These are phyloP conservation scores for Talaromyces proteolyticus DNA, from an alignment of 495 filamentous ascomycete genomes.

Conservation along the genomic window DNA sequence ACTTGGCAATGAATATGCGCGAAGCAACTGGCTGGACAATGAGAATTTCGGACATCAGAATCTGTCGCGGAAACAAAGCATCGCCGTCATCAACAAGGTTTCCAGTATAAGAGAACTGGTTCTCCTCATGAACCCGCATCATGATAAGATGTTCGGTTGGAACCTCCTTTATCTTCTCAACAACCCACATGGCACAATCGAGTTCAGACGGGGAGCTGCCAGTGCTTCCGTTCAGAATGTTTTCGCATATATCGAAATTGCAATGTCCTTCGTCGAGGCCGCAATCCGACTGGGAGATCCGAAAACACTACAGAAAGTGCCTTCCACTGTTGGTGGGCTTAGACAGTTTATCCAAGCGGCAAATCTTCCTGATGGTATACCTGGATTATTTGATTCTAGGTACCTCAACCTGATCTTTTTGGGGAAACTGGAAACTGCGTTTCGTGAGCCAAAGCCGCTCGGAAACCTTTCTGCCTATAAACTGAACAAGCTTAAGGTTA, in stretches of 20 bases:
- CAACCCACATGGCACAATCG: slow-evolving; percentile 37
- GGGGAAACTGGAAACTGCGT: background rate
- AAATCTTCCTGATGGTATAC: background rate
- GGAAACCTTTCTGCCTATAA: background rate
- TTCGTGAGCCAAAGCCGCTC: background rate
- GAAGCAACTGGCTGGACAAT: slow-evolving; percentile 8
- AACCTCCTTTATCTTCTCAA: slow-evolving; percentile 52
- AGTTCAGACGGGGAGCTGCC: background rate
- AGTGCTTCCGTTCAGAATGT: background rate
- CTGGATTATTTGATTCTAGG: background rate
- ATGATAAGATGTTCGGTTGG: slow-evolving; percentile 63
- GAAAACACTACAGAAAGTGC: background rate
- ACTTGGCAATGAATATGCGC: slow-evolving; percentile 3
- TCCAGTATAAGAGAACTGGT: background rate
- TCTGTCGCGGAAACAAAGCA: slow-evolving; percentile 3
- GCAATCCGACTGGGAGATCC: slow-evolving; percentile 29
- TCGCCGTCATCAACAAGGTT: slow-evolving; percentile 1
- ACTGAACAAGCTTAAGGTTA: background rate
- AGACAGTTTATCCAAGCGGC: background rate
- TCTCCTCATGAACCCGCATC: slow-evolving; percentile 48
- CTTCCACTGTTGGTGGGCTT: background rate
- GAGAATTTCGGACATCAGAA: background rate
- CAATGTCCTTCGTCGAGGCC: slow-evolving; percentile 10
- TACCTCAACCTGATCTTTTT: background rate
- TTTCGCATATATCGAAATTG: slow-evolving; percentile 3